Percentiles rank a stretch among this genome's conserved stretches.
Evolutionary conservation across 2,329 filamentous ascomycete species (phyloP).

Genomic region (Colletotrichum horii): DNA sequence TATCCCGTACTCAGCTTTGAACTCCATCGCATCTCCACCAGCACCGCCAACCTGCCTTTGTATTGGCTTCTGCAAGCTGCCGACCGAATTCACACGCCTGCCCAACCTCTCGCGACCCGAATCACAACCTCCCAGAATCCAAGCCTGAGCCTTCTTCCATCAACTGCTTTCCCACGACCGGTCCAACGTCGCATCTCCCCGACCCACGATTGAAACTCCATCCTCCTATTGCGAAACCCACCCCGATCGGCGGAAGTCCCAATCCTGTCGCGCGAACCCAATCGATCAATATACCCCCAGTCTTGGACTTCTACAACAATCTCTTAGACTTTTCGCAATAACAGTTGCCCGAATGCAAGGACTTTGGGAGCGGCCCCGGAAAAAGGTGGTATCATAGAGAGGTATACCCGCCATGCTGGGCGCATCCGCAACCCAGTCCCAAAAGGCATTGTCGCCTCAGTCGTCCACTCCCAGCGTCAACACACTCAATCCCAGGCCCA

Average conservation of each 20-base stretch:
- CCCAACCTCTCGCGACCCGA: not conserved
- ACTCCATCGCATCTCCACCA: conserved; percentile 17
- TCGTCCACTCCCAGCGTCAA: conserved; percentile 40
- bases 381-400: conserved; percentile 24
- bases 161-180: not conserved
- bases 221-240: not conserved
- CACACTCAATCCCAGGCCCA: conserved; percentile 42
- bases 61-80: conserved; percentile 5
- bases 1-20: not conserved
- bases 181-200: not conserved
- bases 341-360: conserved; percentile 22
- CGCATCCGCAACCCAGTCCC: conserved; percentile 58
- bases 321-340: not conserved
- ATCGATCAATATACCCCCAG: not conserved
- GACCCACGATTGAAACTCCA: not conserved
- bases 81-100: not conserved
- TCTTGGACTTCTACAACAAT: not conserved
- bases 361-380: conserved; percentile 16
- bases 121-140: not conserved
- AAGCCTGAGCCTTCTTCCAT: not conserved
- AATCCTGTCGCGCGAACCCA: not conserved
- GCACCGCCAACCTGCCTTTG: conserved; percentile 3
- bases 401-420: conserved; percentile 50
- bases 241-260: not conserved
- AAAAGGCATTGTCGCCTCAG: conserved; percentile 54